Conservation (phyloP, 2,329 filamentous ascomycete species). For the Fusarium tuaranense region DNA sequence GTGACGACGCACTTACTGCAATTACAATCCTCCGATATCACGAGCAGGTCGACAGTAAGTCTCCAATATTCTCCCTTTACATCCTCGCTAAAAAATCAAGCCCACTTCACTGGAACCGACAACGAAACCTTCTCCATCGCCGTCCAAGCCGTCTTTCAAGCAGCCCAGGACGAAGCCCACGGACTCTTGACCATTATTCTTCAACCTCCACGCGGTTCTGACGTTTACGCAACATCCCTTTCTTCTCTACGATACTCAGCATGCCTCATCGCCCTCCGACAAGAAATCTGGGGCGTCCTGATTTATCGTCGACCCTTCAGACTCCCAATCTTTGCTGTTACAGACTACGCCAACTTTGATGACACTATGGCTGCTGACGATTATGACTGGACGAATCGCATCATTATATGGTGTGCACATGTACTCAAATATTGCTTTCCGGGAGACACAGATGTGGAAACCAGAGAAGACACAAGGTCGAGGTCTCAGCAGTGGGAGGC, state of each 20-base stretch:
- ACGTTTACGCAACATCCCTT: constrained; percentile 20
- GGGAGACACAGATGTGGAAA: neutral
- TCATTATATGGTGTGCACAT: constrained; percentile 26
- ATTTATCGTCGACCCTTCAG: constrained; percentile 25
- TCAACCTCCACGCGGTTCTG: constrained; percentile 16
- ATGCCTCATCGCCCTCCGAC: constrained; percentile 22
- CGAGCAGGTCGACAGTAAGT: constrained; percentile 29
- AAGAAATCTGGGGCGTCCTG: constrained; percentile 31
- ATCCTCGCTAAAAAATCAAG: neutral
- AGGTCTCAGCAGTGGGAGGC: constrained; percentile 19
- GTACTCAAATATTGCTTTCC: constrained; percentile 29
- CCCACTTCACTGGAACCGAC: constrained; percentile 26
- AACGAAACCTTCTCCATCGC: constrained; percentile 27
- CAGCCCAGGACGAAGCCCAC: constrained; percentile 10
- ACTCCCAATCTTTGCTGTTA: constrained; percentile 16
- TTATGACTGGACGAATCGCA: constrained; percentile 29
- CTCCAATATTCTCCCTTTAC: too few species aligned
- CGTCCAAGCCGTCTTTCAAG: constrained; percentile 24
- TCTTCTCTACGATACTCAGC: constrained; percentile 24
- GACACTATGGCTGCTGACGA: constrained; percentile 13
- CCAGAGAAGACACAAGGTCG: neutral
- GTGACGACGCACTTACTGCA: constrained; percentile 31
- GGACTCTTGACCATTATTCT: constrained; percentile 15
- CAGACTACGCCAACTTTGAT: constrained; percentile 19
- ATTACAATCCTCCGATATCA: constrained; percentile 31